A percentile compares a stretch with the other conserved stretches of the same genome.
Conservation (phyloP, 305 asterid genomes). For the Plantago rigida region DNA sequence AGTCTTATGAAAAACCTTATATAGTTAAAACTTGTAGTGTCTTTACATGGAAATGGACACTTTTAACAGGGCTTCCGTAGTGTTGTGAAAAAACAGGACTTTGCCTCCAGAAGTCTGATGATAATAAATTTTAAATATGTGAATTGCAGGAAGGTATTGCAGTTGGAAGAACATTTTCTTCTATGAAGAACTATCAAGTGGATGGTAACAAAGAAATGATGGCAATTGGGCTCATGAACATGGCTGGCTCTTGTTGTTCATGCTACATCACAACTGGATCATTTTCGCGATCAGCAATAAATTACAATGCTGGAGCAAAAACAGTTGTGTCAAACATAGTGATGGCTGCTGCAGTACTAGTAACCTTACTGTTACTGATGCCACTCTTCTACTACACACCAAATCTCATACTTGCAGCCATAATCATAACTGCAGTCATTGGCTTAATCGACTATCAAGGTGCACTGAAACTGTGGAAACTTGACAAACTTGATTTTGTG, state of each 20-base stretch:
- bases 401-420: slow-evolving; percentile 69
- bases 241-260: slow-evolving; percentile 76
- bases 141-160: slow-evolving; percentile 79
- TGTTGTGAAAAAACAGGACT: too few species aligned
- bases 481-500: slow-evolving; percentile 79
- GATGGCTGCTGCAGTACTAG: slow-evolving; percentile 68
- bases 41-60: too few species aligned
- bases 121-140: neutral
- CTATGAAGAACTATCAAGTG: slow-evolving; percentile 69
- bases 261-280: slow-evolving; percentile 83
- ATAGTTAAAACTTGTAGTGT: too few species aligned
- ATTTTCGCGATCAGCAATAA: slow-evolving; percentile 72
- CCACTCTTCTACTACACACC: slow-evolving; percentile 82
- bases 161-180: slow-evolving; percentile 84
- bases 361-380: slow-evolving; percentile 76
- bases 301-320: slow-evolving; percentile 77
- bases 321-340: slow-evolving; percentile 68
- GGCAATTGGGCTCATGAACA: slow-evolving; percentile 90
- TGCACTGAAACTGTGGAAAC: slow-evolving; percentile 65
- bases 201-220: slow-evolving; percentile 95
- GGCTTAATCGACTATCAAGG: slow-evolving; percentile 72
- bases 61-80: too few species aligned
- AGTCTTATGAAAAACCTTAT: too few species aligned
- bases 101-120: too few species aligned
- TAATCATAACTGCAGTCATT: slow-evolving; percentile 72